Base-by-base conservation (phyloP, 164 flowering plant species). In the Sextonia rubra region DNA sequence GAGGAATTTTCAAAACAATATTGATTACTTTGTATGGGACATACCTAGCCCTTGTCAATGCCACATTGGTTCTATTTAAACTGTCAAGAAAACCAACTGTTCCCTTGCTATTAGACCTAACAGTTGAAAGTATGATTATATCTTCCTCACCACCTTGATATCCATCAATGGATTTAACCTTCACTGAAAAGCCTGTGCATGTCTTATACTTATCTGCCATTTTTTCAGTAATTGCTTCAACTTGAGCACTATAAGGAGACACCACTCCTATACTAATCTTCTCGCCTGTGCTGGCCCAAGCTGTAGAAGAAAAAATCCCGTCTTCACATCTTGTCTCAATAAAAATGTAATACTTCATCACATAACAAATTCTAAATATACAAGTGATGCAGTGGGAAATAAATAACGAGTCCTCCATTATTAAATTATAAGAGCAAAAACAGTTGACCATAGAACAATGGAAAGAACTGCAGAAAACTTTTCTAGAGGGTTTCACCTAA, bases 11-110 rank as follows among this genome's bases (percentile, higher is more conserved):
- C 30, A 60, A 18, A 26, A 23, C 11, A 44, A 68, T 37, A 37
- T 37, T 37, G 1, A 61, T 20, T 60, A n/a, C 20, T 66, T n/a
- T 8, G 17, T 25, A 3, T 7, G 1, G 20, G 55, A 63, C 14
- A 18, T 83, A 92, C 93, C 88, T 84, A 0, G 94, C 94, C 77
- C 91, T 80, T 62, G 91, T 86, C 65, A 88, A 73, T 22, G 91
- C 87, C 44, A 88, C 91, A 76, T 88, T 90, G 24, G 89, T 77
- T 71, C 90, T 80, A 32, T 81, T 81, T 26, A 56, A 71, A 80
- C 74, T 82, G n/a, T 79, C 75, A 6, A 87, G 61, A 71, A 90
- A 88, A 11, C 89, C 94, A 69, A 87, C 66, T 9, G 78, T 62
- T 37, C 90, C 90, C 60, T 75, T 62, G 0, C 32, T 29, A 72